A percentile compares a stretch with the other conserved stretches of the same genome.
Conservation (phyloP, 495 filamentous ascomycete species). For the Tuber aestivum region DNA sequence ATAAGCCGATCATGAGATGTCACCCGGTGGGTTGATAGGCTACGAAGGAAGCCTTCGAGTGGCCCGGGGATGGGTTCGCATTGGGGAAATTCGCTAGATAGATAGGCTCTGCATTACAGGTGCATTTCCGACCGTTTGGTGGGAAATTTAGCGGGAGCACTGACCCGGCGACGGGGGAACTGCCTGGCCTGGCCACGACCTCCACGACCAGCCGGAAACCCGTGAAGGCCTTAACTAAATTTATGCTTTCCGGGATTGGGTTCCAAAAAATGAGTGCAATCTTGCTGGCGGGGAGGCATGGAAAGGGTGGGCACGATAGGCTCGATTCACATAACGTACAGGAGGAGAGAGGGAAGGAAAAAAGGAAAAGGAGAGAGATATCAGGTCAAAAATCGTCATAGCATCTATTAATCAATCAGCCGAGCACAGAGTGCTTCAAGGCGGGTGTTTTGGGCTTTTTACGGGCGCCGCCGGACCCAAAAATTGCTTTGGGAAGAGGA, state of each 20-base stretch:
- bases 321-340: background rate
- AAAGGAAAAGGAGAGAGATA: background rate
- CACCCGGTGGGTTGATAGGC: background rate
- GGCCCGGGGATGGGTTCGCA: background rate
- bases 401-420: background rate
- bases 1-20: constrained; percentile 5
- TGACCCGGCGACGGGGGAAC: background rate
- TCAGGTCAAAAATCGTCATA: background rate
- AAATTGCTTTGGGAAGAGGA: background rate
- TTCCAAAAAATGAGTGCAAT: background rate
- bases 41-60: background rate
- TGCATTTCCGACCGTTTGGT: background rate
- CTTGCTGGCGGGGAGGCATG: background rate
- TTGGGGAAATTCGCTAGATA: background rate
- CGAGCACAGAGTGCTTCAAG: background rate
- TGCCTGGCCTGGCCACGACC: background rate
- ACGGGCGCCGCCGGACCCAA: background rate
- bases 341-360: background rate
- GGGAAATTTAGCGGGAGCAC: background rate
- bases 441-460: background rate
- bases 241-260: background rate
- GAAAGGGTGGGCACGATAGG: background rate
- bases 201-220: background rate
- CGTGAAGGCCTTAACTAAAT: background rate
- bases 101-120: background rate